phyloP scores from a whole-genome alignment of 768 basidiomycete species.

The Candolleomyces aberdarensis region DNA sequence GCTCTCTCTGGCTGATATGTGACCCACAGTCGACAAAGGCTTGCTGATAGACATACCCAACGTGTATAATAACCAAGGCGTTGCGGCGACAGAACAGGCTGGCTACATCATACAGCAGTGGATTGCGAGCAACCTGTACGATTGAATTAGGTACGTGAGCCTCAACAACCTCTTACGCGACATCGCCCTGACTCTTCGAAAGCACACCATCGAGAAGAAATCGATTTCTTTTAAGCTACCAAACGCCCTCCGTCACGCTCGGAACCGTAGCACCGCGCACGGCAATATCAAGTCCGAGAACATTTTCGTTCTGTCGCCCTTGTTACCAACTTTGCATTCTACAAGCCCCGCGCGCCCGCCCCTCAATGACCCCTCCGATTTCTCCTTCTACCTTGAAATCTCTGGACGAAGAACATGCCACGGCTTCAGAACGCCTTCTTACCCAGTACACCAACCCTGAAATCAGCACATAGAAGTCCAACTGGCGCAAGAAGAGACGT shows the following conservation, averaged over 20 bases:
- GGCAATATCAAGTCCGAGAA: slow-evolving; percentile 97
- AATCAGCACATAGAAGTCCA: slow-evolving; percentile 65
- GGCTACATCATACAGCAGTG: slow-evolving; percentile 95
- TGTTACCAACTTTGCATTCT: slow-evolving; percentile 91
- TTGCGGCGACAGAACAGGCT: slow-evolving; percentile 93
- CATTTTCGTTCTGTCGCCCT: no score
- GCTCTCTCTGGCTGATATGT: slow-evolving; percentile 2
- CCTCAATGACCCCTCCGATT: slow-evolving; percentile 94
- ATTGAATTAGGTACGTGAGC: slow-evolving; percentile 83
- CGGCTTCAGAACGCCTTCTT: slow-evolving; percentile 93
- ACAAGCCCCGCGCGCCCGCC: slow-evolving; percentile 94
- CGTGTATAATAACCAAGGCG: slow-evolving; percentile 83
- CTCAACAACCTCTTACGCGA: neutral
- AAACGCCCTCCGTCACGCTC: slow-evolving; percentile 77
- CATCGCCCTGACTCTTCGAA: neutral
- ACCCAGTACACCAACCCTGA: slow-evolving; percentile 65
- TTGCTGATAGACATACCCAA: slow-evolving; percentile 81
- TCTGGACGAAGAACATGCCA: slow-evolving; percentile 93
- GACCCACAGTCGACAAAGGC: slow-evolving; percentile 73
- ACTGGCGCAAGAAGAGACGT: slow-evolving; percentile 47
- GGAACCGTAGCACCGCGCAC: slow-evolving; percentile 86
- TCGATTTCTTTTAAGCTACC: slow-evolving; percentile 97
- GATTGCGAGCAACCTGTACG: slow-evolving; percentile 92
- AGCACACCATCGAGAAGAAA: slow-evolving; percentile 96
- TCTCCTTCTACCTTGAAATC: slow-evolving; percentile 97